A percentile compares a stretch with the other conserved stretches of the same genome.
These are phyloP conservation scores for Crinitomyces ghanaensis DNA, from an alignment of 805 yeast species.

Conservation along the genomic window DNA sequence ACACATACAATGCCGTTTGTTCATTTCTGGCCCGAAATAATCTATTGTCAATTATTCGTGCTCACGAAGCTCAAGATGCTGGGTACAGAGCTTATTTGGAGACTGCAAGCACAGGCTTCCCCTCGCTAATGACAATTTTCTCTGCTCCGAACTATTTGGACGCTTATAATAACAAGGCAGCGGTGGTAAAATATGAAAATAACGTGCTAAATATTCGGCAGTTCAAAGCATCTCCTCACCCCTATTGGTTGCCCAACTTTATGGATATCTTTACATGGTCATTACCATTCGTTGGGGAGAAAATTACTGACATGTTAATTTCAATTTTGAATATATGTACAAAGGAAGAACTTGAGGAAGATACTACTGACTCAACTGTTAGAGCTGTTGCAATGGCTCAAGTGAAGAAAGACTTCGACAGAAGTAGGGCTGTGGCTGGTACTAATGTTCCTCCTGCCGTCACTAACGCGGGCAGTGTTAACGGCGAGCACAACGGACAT, in stretches of 20 bases:
- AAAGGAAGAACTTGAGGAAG: conserved; percentile 84
- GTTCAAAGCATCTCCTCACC: conserved; percentile 87
- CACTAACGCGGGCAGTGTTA: conserved; percentile 1
- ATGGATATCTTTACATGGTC: conserved; percentile 99
- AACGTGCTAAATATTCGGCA: conserved; percentile 93
- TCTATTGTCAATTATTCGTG: conserved; percentile 75
- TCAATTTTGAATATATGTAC: conserved; percentile 88
- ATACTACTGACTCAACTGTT: conserved; percentile 9
- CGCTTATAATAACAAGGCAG: conserved; percentile 88
- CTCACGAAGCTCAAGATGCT: conserved; percentile 96
- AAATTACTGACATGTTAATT: conserved; percentile 86
- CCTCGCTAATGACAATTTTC: conserved; percentile 79
- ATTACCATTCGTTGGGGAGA: conserved; percentile 92
- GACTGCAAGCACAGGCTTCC: conserved; percentile 76
- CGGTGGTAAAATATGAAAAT: conserved; percentile 81
- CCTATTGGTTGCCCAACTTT: conserved; percentile 92
- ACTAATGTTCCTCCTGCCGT: conserved; percentile 1
- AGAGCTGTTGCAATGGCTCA: conserved; percentile 1
- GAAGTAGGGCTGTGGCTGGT: too few relatives aligned
- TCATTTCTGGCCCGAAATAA: conserved; percentile 68
- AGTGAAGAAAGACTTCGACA: not conserved
- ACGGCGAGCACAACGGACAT: conserved; percentile 2
- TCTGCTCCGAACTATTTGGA: conserved; percentile 94
- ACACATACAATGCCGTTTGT: conserved; percentile 71
- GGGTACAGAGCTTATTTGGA: conserved; percentile 92